These are phyloP conservation scores for Begonia fuchsioides DNA, from an alignment of 306 rosid genomes.

Conservation along the genomic window DNA sequence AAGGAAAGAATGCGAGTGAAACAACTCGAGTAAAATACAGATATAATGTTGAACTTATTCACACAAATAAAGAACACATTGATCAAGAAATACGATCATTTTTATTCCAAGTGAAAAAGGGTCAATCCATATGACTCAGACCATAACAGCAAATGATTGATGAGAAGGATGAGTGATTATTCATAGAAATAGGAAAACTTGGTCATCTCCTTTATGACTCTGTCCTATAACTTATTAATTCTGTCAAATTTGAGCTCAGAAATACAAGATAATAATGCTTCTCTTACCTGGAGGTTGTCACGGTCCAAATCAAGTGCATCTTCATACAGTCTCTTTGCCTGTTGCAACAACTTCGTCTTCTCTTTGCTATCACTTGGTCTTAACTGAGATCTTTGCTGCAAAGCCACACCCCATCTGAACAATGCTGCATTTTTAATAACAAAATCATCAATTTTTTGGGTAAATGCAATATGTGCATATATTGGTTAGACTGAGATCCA, in stretches of 20 bases:
- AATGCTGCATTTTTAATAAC: slow-evolving; percentile 38
- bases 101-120: no score
- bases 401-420: slow-evolving; percentile 77
- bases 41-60: no score
- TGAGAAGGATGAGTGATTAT: no score
- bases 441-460: not conserved
- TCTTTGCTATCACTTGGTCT: slow-evolving; percentile 72
- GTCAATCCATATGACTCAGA: no score
- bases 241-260: slow-evolving; percentile 42
- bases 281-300: slow-evolving; percentile 50
- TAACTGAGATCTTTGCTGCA: slow-evolving; percentile 82
- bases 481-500: not conserved
- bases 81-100: no score
- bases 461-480: no score
- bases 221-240: not conserved
- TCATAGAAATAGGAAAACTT: no score
- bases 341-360: slow-evolving; percentile 68
- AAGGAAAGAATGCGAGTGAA: no score
- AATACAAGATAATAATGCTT: slow-evolving; percentile 57
- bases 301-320: slow-evolving; percentile 71
- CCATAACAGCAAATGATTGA: no score
- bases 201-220: not conserved
- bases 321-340: slow-evolving; percentile 74
- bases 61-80: no score
- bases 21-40: no score